phyloP scores from a whole-genome alignment of 1,284 basidiomycete species.

The Anthracocystis panici-leucophaei region DNA sequence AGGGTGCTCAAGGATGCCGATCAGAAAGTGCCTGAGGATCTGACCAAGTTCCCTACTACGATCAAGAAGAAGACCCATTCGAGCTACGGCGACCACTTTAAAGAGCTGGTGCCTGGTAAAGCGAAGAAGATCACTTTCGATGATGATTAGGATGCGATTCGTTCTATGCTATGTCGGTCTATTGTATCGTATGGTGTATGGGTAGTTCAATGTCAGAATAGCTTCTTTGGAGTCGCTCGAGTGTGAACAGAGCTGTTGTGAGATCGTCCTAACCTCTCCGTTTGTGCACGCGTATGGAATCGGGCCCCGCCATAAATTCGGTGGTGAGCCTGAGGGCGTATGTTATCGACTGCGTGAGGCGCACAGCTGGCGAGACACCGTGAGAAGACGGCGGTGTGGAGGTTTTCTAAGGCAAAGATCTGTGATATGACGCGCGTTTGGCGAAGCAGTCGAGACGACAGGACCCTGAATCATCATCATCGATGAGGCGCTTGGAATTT shows the following conservation, averaged over 20 bases:
- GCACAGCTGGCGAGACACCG: neutral
- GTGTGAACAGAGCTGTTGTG: neutral
- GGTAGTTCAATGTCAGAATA: neutral
- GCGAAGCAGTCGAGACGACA: neutral
- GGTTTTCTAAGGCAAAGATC: slow-evolving; percentile 14
- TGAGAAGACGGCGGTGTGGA: slow-evolving; percentile 17
- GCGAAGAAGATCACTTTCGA: slow-evolving; percentile 75
- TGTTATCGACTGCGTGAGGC: neutral
- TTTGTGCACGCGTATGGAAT: no score
- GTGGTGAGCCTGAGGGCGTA: neutral
- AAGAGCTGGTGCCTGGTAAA: slow-evolving; percentile 75
- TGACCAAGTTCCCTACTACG: slow-evolving; percentile 89
- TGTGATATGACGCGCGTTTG: slow-evolving; percentile 38
- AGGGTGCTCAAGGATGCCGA: slow-evolving; percentile 90
- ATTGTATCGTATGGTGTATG: slow-evolving; percentile 3
- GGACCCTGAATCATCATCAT: slow-evolving; percentile 38
- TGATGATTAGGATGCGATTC: slow-evolving; percentile 21
- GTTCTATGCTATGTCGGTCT: neutral
- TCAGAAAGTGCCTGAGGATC: slow-evolving; percentile 77
- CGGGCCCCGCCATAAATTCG: no score
- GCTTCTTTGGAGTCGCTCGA: neutral
- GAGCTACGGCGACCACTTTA: slow-evolving; percentile 72
- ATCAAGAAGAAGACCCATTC: slow-evolving; percentile 95
- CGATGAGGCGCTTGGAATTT: neutral
- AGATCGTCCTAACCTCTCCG: no score